A percentile compares a stretch with the other conserved stretches of the same genome.
Evolutionary conservation across 2,329 filamentous ascomycete species (phyloP).

Genomic region (Parastagonospora avenae): DNA sequence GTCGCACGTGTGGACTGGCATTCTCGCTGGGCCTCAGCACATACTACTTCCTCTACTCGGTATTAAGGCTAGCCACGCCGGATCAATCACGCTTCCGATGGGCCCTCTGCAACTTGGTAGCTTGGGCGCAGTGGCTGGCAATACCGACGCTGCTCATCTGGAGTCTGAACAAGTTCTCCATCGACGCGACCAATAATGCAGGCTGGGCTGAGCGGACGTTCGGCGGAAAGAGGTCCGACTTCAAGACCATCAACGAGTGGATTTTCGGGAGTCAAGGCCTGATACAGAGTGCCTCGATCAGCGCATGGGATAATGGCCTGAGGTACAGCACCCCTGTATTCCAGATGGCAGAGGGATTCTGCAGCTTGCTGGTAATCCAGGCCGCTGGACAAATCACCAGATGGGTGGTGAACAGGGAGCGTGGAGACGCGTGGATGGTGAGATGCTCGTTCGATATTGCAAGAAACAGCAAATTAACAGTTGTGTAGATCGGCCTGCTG

Average conservation of each 20-base stretch:
- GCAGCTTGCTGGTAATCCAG: conserved; percentile 93
- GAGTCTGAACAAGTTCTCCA: conserved; percentile 92
- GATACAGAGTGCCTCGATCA: conserved; percentile 78
- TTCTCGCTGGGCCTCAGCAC: conserved; percentile 87
- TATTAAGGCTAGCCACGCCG: conserved; percentile 80
- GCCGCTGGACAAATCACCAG: conserved; percentile 91
- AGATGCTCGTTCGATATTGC: conserved; percentile 40
- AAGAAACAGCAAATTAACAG: conserved; percentile 39
- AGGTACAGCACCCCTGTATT: conserved; percentile 93
- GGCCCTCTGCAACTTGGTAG: conserved; percentile 70
- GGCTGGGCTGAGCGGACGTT: conserved; percentile 86
- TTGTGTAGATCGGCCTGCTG: conserved; percentile 78
- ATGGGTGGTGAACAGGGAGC: conserved; percentile 91
- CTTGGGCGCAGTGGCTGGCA: conserved; percentile 82
- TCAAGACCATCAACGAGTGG: conserved; percentile 78
- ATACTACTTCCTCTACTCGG: conserved; percentile 90
- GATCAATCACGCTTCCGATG: conserved; percentile 75
- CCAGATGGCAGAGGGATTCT: conserved; percentile 94
- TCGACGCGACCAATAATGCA: conserved; percentile 72
- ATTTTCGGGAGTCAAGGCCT: conserved; percentile 85
- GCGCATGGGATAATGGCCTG: conserved; percentile 85
- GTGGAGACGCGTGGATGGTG: conserved; percentile 97
- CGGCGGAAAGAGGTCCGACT: conserved; percentile 65
- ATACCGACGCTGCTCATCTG: conserved; percentile 89
- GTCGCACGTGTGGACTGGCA: conserved; percentile 88